A percentile compares a stretch with the other conserved stretches of the same genome.
Evolutionary conservation across 2,329 filamentous ascomycete genomes (phyloP).

Genomic region (Exophiala spinifera): DNA sequence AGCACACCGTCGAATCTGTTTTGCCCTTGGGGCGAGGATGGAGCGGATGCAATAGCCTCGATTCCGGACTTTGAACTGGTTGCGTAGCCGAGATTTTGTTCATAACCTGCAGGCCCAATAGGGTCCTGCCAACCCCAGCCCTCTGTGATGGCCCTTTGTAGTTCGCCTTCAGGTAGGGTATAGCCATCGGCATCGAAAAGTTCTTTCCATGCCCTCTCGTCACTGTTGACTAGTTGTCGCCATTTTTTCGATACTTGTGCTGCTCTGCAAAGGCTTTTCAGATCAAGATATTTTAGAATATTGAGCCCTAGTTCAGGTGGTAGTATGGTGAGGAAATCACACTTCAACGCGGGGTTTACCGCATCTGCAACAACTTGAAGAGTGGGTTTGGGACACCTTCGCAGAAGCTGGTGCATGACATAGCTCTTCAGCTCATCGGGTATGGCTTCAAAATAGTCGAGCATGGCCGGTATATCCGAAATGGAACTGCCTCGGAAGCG

Average conservation of each 20-base stretch:
- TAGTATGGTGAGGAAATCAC: constrained; percentile 81
- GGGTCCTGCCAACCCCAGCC: constrained; percentile 99
- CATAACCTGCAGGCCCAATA: constrained; percentile 68
- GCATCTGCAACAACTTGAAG: constrained; percentile 84
- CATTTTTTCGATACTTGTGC: constrained; percentile 93
- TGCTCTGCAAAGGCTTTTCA: constrained; percentile 80
- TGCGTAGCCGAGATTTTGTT: constrained; percentile 71
- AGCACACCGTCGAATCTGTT: constrained; percentile 26
- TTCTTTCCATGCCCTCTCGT: constrained; percentile 95
- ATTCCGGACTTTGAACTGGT: constrained; percentile 38
- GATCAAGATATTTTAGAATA: constrained; percentile 80
- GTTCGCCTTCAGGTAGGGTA: constrained; percentile 71
- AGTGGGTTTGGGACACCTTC: constrained; percentile 81
- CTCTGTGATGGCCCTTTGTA: constrained; percentile 80
- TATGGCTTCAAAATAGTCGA: constrained; percentile 88
- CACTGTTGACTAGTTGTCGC: constrained; percentile 84
- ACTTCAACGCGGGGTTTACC: constrained; percentile 91
- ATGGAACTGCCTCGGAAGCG: constrained; percentile 44
- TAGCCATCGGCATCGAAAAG: constrained; percentile 84
- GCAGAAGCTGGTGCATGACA: constrained; percentile 93
- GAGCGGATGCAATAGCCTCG: constrained; percentile 28
- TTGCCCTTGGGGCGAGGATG: constrained; percentile 12
- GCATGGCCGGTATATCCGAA: constrained; percentile 78
- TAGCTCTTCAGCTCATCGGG: constrained; percentile 89
- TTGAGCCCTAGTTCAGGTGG: constrained; percentile 85